phyloP scores from a whole-genome alignment of 768 basidiomycete genomes.

The Tricholoma terreum region DNA sequence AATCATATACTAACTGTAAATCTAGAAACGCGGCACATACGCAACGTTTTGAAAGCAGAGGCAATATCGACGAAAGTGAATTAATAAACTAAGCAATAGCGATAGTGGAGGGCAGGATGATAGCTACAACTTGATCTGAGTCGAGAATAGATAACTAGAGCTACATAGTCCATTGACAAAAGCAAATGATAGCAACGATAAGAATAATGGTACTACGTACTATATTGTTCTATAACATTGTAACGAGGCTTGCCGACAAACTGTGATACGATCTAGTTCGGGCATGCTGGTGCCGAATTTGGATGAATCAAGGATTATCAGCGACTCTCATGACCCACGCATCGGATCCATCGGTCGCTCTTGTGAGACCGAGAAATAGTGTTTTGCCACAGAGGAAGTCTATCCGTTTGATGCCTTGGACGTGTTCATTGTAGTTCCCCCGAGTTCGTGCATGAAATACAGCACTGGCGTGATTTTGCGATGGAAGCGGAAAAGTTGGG shows the following conservation, averaged over 20 bases:
- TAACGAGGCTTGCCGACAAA: too few relatives aligned
- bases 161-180: background rate
- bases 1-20: background rate
- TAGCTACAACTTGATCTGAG: background rate
- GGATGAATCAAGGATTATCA: background rate
- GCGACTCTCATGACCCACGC: conserved; percentile 5
- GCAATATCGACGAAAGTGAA: background rate
- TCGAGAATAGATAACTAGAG: background rate
- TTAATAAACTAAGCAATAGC: background rate
- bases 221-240: background rate
- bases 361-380: conserved; percentile 15
- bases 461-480: conserved; percentile 2
- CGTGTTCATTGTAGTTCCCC: conserved; percentile 4
- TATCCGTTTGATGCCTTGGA: conserved; percentile 14
- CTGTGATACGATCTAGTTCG: background rate
- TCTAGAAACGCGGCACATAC: too few relatives aligned
- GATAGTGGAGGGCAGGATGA: too few relatives aligned
- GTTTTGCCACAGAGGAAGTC: conserved; percentile 13
- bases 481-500: conserved; percentile 2
- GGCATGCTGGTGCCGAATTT: background rate
- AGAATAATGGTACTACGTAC: background rate
- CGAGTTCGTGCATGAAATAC: conserved; percentile 12
- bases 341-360: conserved; percentile 14
- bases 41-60: background rate
- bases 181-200: background rate